These are phyloP conservation scores for Friedmanniomyces endolithicus DNA, from an alignment of 495 filamentous ascomycete genomes.

Conservation along the genomic window DNA sequence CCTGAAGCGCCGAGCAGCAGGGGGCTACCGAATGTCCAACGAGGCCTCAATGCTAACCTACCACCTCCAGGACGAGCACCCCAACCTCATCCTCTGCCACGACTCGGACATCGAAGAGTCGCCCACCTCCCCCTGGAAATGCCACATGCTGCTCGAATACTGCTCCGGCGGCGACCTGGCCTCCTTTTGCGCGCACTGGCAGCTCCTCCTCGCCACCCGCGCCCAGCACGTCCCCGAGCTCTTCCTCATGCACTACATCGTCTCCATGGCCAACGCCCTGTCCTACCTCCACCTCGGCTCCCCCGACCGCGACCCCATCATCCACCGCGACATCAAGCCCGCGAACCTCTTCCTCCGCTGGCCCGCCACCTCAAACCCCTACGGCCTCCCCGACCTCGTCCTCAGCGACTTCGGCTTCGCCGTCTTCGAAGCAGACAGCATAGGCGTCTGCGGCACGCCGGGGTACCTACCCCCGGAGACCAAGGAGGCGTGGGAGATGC, in stretches of 20 bases:
- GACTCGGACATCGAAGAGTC: neutral
- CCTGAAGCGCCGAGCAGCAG: neutral
- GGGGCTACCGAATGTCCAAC: neutral
- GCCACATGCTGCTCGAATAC: conserved; percentile 6
- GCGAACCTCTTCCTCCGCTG: conserved; percentile 80
- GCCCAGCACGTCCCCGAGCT: neutral
- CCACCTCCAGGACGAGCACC: neutral
- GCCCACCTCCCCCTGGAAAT: neutral
- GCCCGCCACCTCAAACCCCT: neutral
- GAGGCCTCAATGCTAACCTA: neutral
- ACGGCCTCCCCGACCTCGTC: conserved; percentile 8
- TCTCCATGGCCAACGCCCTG: neutral
- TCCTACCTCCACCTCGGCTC: conserved; percentile 9
- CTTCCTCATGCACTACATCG: conserved; percentile 8
- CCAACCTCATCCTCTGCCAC: neutral
- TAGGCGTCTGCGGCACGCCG: conserved; percentile 3
- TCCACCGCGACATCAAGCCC: conserved; percentile 90
- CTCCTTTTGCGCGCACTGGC: neutral
- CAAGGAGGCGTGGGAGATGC: neutral
- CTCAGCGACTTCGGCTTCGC: conserved; percentile 11
- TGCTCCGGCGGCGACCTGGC: conserved; percentile 11
- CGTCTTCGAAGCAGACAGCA: neutral
- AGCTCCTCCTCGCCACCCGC: neutral
- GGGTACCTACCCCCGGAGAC: conserved; percentile 3
- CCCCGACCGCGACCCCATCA: conserved; percentile 51